Evolutionary conservation across 2,329 filamentous ascomycete genomes (phyloP), one percentile per base, ranked within the genome.

Genomic region (Microsporum audouinii): DNA sequence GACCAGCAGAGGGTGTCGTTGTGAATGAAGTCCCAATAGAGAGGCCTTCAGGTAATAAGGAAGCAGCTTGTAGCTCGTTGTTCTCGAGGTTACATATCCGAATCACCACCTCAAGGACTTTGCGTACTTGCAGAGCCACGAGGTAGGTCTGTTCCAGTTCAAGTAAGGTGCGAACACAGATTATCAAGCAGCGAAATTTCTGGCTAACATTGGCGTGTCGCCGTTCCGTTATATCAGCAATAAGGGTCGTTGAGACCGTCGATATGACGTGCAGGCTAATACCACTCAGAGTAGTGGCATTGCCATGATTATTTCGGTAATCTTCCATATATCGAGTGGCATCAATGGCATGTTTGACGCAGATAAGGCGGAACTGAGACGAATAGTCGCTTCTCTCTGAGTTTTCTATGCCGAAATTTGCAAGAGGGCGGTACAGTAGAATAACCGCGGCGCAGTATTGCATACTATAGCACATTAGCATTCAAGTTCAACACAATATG

Each of bases 81-180:
- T 17, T 51, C 17, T 62, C 58, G 14, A 62, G 57, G 33, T 62
- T 60, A 29, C 57, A 62, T 17, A 62, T 4, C 14, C 51, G 27
- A 39, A 62, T 41, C 2, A 60, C 34, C 29, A 56, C 43, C 58
- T 62, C 55, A 31, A 62, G 36, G 7, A 62, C 38, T 51, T 62
- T 62, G 17, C 61, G 61, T 14, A 62, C 61, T 36, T 60, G 58
- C 36, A 47, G 23, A 14, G 64, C 63, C n/a, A 65, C 64, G 10
- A 65, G 53, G 38, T 64, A 64, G 10, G 63, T 64, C 10, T 61
- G 60, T 57, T 65, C 64, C 17, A 65, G 56, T 34, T 65, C 64
- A 10, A 60, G 34, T 23, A 65, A 63, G 7, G 64, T 63, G 10
- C 61, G 59, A 14, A 65, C 63, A 60, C 64, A 65, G n/a, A 58